Evolutionary conservation across 306 rosid species (phyloP), one percentile per base, ranked within the genome.

Genomic region (Begonia peltatifolia): DNA sequence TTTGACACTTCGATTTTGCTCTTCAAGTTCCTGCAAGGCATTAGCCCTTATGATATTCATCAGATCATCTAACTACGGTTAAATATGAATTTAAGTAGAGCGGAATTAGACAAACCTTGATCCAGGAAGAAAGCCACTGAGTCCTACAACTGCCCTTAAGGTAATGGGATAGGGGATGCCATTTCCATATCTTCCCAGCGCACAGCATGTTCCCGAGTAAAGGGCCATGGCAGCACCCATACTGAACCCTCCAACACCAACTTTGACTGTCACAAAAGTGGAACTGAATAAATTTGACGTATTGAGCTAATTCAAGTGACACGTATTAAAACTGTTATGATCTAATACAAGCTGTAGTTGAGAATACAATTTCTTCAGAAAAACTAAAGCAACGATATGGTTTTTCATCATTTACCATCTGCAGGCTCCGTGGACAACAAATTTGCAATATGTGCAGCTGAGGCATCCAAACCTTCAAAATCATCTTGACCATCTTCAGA

Each of bases 121-220:
- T 71, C 95, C 78, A n/a, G 99, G 95, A 70, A 90, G 93, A 94
- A 92, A 90, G 64, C 99, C 99, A 52, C 99, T 90, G 61, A 90
- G 74, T 57, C 86, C 81, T 68, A 90, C 85, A 68, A 90, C 47
- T 13, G 79, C 92, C 47, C 84, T 69, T 56, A 90, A 76, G 75
- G 75, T 73, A 62, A 86, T 74, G 12, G 86, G 94, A 52, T 90
- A 90, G 46, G 55, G 54, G 74, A 76, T 86, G 69, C 99, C 92
- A 60, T 86, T 83, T 38, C 84, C 85, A 61, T 80, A 90, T 58
- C 66, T 85, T 53, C 95, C 86, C 62, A 70, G 72, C 62, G 58
- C 76, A 47, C 68, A 74, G 71, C 94, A 86, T 2, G 87, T 71
- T 16, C 94, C 95, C 9, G 99, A 86, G 75, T 86, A 71, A 63